Evolutionary conservation across 352 stramenopile genomes (phyloP).

Genomic region (Aphanomyces euteiches): DNA sequence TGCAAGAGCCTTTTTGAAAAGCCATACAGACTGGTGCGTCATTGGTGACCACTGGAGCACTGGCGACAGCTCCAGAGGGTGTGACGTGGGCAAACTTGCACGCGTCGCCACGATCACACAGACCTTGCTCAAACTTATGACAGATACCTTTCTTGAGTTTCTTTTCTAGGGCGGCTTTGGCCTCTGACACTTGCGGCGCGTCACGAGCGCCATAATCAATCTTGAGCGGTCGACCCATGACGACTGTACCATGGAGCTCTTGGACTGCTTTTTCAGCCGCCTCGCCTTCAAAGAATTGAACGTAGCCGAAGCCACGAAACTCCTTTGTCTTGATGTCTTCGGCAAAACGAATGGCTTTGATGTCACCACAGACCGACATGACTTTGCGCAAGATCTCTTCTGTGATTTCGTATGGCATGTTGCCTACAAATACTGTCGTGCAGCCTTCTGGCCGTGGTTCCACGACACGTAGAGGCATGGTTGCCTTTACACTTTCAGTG

Average conservation of each 20-base stretch:
- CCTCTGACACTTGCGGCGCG: constrained; percentile 53
- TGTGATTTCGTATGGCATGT: constrained; percentile 93
- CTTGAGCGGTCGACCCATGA: constrained; percentile 81
- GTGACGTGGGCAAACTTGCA: constrained; percentile 75
- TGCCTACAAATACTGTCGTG: constrained; percentile 93
- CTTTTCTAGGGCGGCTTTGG: constrained; percentile 64
- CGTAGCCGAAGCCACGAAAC: constrained; percentile 82
- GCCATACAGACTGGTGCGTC: constrained; percentile 67
- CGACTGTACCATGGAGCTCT: constrained; percentile 65
- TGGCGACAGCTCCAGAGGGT: constrained; percentile 36
- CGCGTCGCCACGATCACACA: constrained; percentile 55
- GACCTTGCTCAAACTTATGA: constrained; percentile 62
- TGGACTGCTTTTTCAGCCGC: constrained; percentile 81
- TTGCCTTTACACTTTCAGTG: constrained; percentile 1
- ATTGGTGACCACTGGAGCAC: constrained; percentile 30
- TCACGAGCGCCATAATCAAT: constrained; percentile 74
- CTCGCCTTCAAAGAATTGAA: constrained; percentile 91
- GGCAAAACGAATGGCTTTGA: constrained; percentile 78
- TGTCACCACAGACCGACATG: constrained; percentile 67
- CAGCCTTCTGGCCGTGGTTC: constrained; percentile 77
- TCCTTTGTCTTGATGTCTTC: constrained; percentile 83
- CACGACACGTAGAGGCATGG: constrained; percentile 45
- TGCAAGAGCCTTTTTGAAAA: constrained; percentile 72
- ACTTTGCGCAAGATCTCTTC: constrained; percentile 85
- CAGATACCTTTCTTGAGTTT: constrained; percentile 76